These are phyloP conservation scores for Xylaria sp. DNA, from an alignment of 2,329 filamentous ascomycete species.

Conservation along the genomic window DNA sequence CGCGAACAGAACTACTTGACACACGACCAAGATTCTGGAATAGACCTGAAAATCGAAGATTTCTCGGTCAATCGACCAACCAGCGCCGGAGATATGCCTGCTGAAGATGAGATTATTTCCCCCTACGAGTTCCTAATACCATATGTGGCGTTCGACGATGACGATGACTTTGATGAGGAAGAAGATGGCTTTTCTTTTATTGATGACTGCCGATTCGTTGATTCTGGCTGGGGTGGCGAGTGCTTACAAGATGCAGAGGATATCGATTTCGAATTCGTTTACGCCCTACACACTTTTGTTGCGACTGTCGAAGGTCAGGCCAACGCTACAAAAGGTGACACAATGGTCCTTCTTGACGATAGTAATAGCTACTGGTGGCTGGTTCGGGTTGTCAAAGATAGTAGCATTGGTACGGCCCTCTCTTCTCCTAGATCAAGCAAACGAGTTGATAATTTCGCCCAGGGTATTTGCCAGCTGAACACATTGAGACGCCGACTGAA, in stretches of 20 bases:
- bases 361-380: constrained; percentile 99
- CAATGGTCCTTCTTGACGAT: constrained; percentile 96
- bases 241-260: constrained; percentile 96
- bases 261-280: constrained; percentile 99
- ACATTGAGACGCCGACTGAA: constrained; percentile 98
- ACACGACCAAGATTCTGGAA: constrained; percentile 23
- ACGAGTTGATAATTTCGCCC: constrained; percentile 11
- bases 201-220: constrained; percentile 67
- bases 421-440: not conserved
- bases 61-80: constrained; percentile 24
- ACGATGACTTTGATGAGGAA: constrained; percentile 77
- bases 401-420: constrained; percentile 73
- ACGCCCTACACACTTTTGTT: constrained; percentile 95
- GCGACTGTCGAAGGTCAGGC: constrained; percentile 98
- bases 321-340: constrained; percentile 97
- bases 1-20: constrained; percentile 5
- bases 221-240: constrained; percentile 75
- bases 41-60: constrained; percentile 31
- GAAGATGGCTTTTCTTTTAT: constrained; percentile 58
- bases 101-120: constrained; percentile 40
- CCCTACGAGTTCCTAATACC: constrained; percentile 48
- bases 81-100: constrained; percentile 20
- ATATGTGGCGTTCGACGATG: constrained; percentile 66
- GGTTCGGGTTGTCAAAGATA: constrained; percentile 95
- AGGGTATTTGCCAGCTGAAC: constrained; percentile 96